Evolutionary conservation across 164 flowering plant species (phyloP), one percentile per base, ranked within the genome.

Genomic region (Tetracentron sinense): DNA sequence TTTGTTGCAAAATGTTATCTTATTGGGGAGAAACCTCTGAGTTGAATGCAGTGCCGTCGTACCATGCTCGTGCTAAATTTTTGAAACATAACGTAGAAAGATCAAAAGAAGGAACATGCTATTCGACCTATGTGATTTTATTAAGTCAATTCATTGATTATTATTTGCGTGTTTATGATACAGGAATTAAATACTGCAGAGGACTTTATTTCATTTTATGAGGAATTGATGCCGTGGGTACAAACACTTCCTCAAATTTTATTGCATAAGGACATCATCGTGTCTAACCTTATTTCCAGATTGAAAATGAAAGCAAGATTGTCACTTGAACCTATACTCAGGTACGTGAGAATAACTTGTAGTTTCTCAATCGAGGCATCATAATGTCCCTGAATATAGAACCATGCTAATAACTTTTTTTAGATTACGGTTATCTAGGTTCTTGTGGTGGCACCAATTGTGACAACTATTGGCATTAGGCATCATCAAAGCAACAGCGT

Each of bases 121-220:
- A 12, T 38, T 38, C 5, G 23, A 38, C 26, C 48, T 23, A n/a
- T 4, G 17, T 51, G 19, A 48, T 60, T 64, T 33, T 29, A 28
- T 55, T 23, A 11, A 50, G 46, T 29, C 8, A 17, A 23, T 58
- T 33, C 30, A 11, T 48, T 55, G 52, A 25, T 53, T 30, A n/a
- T 64, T 28, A 56, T 20, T 7, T 47, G 51, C 25, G 21, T 28
- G 25, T 62, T 17, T 7, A 23, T 11, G 56, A 65, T 68, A 0
- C 77, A 91, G 99, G 97, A 95, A 78, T 67, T 92, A 58, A 92
- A 95, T 63, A 92, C 96, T 17, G 94, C 99, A 7, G 94, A 87
- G 76, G 96, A 92, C 66, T 95, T 95, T 63, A 87, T 90, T 66
- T 82, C 94, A 11, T 83, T 86, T 63, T 92, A 87, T 58, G 89